Percentiles rank a stretch among this genome's conserved stretches.
Conservation (phyloP, 768 basidiomycete genomes). For the Cantharellus cinnabarinus region DNA sequence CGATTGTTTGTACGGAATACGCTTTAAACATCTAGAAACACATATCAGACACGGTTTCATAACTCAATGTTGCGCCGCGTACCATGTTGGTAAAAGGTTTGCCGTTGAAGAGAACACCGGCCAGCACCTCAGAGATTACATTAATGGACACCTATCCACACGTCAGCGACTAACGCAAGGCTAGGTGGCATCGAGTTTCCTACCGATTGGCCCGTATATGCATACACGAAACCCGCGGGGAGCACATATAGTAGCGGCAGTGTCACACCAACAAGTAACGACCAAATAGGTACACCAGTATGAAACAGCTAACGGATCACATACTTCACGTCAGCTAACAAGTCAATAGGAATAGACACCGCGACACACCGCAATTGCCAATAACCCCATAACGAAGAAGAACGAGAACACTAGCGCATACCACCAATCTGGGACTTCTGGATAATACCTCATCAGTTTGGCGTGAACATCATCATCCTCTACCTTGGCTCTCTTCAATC, state of each 20-base stretch:
- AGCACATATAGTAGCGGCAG: constrained; percentile 23
- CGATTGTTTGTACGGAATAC: constrained; percentile 17
- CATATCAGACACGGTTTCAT: neutral
- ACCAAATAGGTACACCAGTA: constrained; percentile 39
- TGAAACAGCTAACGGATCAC: constrained; percentile 17
- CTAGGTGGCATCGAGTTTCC: neutral
- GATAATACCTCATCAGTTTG: constrained; percentile 27
- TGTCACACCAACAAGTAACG: constrained; percentile 18
- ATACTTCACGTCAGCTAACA: constrained; percentile 1
- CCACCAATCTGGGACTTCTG: constrained; percentile 24
- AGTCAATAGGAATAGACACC: neutral
- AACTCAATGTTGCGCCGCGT: constrained; percentile 5
- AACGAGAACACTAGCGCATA: constrained; percentile 20
- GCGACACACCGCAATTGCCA: constrained; percentile 18
- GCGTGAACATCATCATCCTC: constrained; percentile 28
- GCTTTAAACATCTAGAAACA: constrained; percentile 20
- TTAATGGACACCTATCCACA: constrained; percentile 20
- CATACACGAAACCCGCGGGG: constrained; percentile 25
- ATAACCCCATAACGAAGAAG: constrained; percentile 18
- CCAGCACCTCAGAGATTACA: constrained; percentile 23
- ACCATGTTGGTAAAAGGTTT: constrained; percentile 26
- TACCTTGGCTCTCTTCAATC: constrained; percentile 15
- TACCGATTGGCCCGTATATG: constrained; percentile 20
- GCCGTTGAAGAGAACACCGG: constrained; percentile 24
- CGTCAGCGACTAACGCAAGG: neutral